Evolutionary conservation across 1,284 basidiomycete species (phyloP).

Genomic region (Hypsizygus ulmarius): DNA sequence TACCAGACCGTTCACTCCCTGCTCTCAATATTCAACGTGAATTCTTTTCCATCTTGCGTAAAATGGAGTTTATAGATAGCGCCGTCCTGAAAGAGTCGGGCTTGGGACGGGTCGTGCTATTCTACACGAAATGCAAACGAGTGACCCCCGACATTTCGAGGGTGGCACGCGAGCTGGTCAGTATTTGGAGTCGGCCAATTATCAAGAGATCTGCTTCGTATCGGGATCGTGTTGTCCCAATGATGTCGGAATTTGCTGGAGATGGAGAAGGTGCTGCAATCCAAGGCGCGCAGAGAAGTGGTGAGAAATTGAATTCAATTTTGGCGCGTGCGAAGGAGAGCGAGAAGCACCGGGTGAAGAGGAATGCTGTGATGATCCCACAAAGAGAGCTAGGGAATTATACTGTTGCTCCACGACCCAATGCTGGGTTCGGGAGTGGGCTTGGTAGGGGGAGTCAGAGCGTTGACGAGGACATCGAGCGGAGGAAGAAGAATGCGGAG

Average conservation of each 20-base stretch:
- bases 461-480: slow-evolving; percentile 68
- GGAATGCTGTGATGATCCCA: slow-evolving; percentile 78
- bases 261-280: slow-evolving; percentile 31
- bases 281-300: slow-evolving; percentile 27
- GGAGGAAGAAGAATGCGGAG: slow-evolving; percentile 70
- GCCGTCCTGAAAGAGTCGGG: slow-evolving; percentile 89
- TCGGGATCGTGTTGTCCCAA: slow-evolving; percentile 69
- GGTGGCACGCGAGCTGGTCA: slow-evolving; percentile 84
- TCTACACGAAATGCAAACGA: slow-evolving; percentile 93
- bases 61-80: slow-evolving; percentile 92
- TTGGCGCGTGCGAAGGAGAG: slow-evolving; percentile 64
- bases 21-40: slow-evolving; percentile 95
- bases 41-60: slow-evolving; percentile 81
- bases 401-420: slow-evolving; percentile 67
- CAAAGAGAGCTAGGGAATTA: slow-evolving; percentile 67
- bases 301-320: slow-evolving; percentile 65
- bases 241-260: slow-evolving; percentile 31
- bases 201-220: slow-evolving; percentile 88
- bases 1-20: slow-evolving; percentile 89
- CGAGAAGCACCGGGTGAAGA: slow-evolving; percentile 65
- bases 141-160: slow-evolving; percentile 81
- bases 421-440: slow-evolving; percentile 44
- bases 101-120: slow-evolving; percentile 89
- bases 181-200: slow-evolving; percentile 90
- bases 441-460: slow-evolving; percentile 39